phyloP scores from a whole-genome alignment of 805 yeast genomes.

The Maudiozyma bulderi region DNA sequence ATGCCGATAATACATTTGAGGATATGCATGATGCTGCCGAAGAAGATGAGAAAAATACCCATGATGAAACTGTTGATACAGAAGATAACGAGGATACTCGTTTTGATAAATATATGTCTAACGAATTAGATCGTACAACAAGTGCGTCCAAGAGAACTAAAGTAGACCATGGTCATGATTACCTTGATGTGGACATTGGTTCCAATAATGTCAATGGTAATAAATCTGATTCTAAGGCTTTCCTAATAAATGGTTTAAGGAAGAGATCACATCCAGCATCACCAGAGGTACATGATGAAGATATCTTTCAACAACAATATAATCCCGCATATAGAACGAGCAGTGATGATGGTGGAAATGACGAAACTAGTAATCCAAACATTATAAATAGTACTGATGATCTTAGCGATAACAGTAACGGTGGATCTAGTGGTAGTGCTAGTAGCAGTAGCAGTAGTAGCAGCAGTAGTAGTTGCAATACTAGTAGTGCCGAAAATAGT shows the following conservation, averaged over 20 bases:
- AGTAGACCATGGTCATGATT: not conserved
- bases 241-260: conserved; percentile 8
- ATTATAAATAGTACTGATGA: not conserved
- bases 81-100: conserved; percentile 23
- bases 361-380: not conserved
- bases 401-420: not conserved
- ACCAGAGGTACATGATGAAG: conserved; percentile 12
- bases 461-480: not conserved
- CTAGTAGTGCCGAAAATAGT: not conserved
- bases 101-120: conserved; percentile 24
- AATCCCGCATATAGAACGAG: conserved; percentile 17
- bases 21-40: conserved; percentile 20
- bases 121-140: conserved; percentile 15
- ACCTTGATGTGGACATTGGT: conserved; percentile 13
- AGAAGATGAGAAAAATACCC: conserved; percentile 39
- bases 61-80: conserved; percentile 37
- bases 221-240: conserved; percentile 3
- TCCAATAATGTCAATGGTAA: conserved; percentile 4
- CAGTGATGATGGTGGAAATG: conserved; percentile 33
- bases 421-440: not conserved
- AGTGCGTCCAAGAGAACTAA: conserved; percentile 5
- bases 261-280: conserved; percentile 11
- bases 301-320: conserved; percentile 37
- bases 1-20: conserved; percentile 10
- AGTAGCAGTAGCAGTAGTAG: not conserved